These are phyloP conservation scores for Tetrapisispora arboricola DNA, from an alignment of 805 yeast species.

Conservation along the genomic window DNA sequence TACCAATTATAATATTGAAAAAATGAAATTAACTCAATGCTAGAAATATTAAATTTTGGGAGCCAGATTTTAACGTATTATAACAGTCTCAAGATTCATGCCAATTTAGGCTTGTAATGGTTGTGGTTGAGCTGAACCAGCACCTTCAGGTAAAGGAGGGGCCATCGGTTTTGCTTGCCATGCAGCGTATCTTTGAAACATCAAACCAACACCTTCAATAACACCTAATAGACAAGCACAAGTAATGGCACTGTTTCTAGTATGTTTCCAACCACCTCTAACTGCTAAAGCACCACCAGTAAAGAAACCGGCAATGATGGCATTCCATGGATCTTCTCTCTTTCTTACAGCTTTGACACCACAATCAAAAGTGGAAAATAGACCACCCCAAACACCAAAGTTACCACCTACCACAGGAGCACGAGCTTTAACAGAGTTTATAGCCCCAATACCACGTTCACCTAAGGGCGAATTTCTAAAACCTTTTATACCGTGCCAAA, in stretches of 20 bases:
- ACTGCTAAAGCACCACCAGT: conserved; percentile 97
- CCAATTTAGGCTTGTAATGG: conserved; percentile 29
- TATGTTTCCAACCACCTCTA: conserved; percentile 98
- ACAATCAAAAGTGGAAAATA: conserved; percentile 92
- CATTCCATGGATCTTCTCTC: conserved; percentile 98
- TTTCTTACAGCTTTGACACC: conserved; percentile 89
- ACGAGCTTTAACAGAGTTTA: conserved; percentile 85
- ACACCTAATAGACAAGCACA: conserved; percentile 96
- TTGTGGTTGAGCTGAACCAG: conserved; percentile 16
- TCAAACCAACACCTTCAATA: conserved; percentile 96
- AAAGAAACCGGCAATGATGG: conserved; percentile 94
- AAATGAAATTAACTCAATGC: background rate
- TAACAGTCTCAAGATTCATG: too few species aligned
- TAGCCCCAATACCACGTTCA: conserved; percentile 83
- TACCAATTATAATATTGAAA: too few species aligned
- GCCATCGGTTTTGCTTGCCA: conserved; percentile 67
- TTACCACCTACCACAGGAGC: conserved; percentile 99
- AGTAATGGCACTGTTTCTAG: conserved; percentile 91
- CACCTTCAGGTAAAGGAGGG: conserved; percentile 42
- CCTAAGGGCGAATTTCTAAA: conserved; percentile 97
- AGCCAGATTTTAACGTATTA: background rate
- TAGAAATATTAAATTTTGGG: background rate
- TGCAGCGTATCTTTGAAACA: conserved; percentile 85
- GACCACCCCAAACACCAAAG: conserved; percentile 99
- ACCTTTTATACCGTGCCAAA: conserved; percentile 99